A percentile compares a stretch with the other conserved stretches of the same genome.
Evolutionary conservation across 331 rosid species (phyloP).

Genomic region (Malus hybrid): DNA sequence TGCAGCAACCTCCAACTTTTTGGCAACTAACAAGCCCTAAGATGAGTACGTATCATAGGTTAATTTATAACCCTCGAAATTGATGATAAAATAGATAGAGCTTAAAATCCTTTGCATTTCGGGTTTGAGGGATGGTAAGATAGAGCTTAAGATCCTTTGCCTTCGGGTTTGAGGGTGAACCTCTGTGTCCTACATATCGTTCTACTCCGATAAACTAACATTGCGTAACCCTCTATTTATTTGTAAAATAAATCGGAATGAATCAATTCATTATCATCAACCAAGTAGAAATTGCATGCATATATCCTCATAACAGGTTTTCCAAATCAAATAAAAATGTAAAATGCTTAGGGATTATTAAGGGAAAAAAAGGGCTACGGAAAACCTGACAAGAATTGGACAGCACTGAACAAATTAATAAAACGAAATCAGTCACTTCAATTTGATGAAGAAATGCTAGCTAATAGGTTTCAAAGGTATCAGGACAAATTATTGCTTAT

Average conservation of each 20-base stretch:
- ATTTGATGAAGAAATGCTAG: constrained; percentile 1
- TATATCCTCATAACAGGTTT: not conserved
- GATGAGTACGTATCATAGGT: not conserved
- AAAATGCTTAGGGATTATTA: not conserved
- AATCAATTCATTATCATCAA: not conserved
- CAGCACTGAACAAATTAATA: constrained; percentile 10
- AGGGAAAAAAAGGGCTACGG: not conserved
- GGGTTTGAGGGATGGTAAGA: not conserved
- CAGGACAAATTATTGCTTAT: constrained; percentile 53
- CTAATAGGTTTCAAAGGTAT: constrained; percentile 11
- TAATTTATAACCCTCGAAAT: not conserved
- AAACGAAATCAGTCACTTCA: constrained; percentile 12
- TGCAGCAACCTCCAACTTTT: constrained; percentile 39
- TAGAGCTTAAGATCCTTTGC: not conserved
- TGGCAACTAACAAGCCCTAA: constrained; percentile 29
- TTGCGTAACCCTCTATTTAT: not conserved
- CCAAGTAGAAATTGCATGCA: not conserved
- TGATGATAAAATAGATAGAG: not conserved
- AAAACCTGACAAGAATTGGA: constrained; percentile 21
- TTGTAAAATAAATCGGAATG: not conserved
- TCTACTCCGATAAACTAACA: not conserved
- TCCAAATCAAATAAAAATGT: not conserved
- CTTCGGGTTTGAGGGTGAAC: not conserved
- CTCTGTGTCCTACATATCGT: not conserved
- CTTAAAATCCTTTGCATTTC: not conserved